Percentiles rank a stretch among this genome's conserved stretches.
These are phyloP conservation scores for Astrocystis sublimbata DNA, from an alignment of 495 filamentous ascomycete species.

Conservation along the genomic window DNA sequence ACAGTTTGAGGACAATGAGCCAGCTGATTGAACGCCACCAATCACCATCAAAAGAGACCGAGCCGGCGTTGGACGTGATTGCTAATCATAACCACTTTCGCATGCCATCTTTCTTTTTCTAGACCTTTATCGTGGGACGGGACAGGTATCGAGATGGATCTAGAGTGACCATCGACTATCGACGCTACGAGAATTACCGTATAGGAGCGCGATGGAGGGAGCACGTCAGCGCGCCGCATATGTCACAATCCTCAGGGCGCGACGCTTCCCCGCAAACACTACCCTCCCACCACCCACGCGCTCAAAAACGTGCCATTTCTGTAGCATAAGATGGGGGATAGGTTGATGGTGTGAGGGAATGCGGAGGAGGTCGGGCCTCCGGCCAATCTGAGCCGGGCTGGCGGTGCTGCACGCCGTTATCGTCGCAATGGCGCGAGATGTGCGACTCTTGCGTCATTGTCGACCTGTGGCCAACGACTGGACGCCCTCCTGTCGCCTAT, in stretches of 20 bases:
- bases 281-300: conserved; percentile 1
- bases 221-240: conserved; percentile 12
- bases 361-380: background rate
- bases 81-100: background rate
- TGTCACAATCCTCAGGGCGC: conserved; percentile 7
- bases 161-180: background rate
- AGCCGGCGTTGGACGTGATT: background rate
- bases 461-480: background rate
- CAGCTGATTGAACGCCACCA: background rate
- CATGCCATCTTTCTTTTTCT: background rate
- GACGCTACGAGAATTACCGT: background rate
- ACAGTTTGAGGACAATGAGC: too few relatives aligned
- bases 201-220: background rate
- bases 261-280: conserved; percentile 16
- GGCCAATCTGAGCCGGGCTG: background rate
- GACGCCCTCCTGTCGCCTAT: background rate
- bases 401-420: conserved; percentile 3
- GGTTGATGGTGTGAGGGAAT: background rate
- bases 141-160: background rate
- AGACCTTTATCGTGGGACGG: too few relatives aligned
- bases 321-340: too few relatives aligned
- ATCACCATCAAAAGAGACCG: background rate
- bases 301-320: background rate
- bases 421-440: conserved; percentile 16
- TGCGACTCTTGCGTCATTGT: conserved; percentile 12